A percentile compares a stretch with the other conserved stretches of the same genome.
Conservation (phyloP, 306 rosid species). For the Gynostemma pentaphyllum region DNA sequence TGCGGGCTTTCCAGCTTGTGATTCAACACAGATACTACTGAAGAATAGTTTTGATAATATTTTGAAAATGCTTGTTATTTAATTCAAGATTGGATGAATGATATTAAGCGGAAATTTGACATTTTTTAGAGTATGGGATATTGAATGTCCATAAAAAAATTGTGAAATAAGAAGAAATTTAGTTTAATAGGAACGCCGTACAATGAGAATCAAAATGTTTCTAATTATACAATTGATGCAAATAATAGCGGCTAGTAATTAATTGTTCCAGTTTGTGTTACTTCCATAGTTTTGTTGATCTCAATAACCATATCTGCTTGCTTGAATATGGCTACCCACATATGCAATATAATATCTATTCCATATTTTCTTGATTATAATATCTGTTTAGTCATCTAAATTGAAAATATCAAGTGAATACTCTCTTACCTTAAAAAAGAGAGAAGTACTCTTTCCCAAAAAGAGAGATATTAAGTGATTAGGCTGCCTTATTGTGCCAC, state of each 20-base stretch:
- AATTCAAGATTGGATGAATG: not conserved
- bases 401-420: not conserved
- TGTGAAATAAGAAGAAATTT: not conserved
- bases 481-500: not conserved
- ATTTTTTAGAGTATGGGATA: too few relatives aligned
- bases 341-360: not conserved
- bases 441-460: too few relatives aligned
- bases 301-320: not conserved
- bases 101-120: not conserved
- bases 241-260: not conserved
- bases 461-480: not conserved
- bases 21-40: not conserved
- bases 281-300: not conserved
- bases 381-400: not conserved
- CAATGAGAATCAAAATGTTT: not conserved
- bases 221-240: not conserved
- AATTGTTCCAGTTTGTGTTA: not conserved
- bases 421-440: not conserved
- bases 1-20: not conserved
- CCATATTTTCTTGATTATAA: not conserved
- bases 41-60: not conserved
- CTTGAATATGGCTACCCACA: not conserved
- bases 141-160: not conserved
- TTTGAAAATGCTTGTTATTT: not conserved
- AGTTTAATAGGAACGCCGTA: not conserved